Conservation (phyloP, 768 basidiomycete genomes). For the Paxillus ammoniavirescens region DNA sequence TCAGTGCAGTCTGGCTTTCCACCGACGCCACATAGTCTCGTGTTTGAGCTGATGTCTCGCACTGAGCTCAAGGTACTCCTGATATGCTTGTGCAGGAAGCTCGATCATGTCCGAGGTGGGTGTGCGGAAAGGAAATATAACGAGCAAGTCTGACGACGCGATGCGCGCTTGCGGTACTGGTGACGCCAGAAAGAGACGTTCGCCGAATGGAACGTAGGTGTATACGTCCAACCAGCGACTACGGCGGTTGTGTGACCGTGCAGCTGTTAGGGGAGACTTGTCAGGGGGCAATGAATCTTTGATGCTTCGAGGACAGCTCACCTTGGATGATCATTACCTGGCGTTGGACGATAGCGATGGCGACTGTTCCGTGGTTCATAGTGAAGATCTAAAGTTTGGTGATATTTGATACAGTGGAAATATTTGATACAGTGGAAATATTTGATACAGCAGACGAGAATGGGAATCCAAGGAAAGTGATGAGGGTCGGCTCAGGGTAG, state of each 20-base stretch:
- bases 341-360: conserved; percentile 66
- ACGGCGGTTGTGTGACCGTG: conserved; percentile 50
- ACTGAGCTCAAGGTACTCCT: conserved; percentile 54
- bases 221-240: conserved; percentile 67
- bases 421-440: conserved; percentile 22
- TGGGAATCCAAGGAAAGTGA: not conserved
- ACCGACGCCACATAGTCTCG: conserved; percentile 58
- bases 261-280: conserved; percentile 37
- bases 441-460: conserved; percentile 18
- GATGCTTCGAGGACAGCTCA: conserved; percentile 21
- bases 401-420: conserved; percentile 14
- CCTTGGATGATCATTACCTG: conserved; percentile 71
- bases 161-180: conserved; percentile 64
- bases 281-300: conserved; percentile 3
- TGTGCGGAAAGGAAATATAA: conserved; percentile 43
- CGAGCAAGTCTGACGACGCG: conserved; percentile 53
- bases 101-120: conserved; percentile 57
- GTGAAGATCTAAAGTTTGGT: conserved; percentile 9
- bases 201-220: conserved; percentile 62
- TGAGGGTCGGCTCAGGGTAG: not conserved
- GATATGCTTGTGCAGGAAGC: conserved; percentile 57
- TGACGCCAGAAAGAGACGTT: conserved; percentile 63
- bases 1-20: conserved; percentile 33
- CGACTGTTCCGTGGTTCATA: conserved; percentile 59
- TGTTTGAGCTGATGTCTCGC: conserved; percentile 52